phyloP scores from a whole-genome alignment of 352 stramenopile genomes.

The Albugo candida region DNA sequence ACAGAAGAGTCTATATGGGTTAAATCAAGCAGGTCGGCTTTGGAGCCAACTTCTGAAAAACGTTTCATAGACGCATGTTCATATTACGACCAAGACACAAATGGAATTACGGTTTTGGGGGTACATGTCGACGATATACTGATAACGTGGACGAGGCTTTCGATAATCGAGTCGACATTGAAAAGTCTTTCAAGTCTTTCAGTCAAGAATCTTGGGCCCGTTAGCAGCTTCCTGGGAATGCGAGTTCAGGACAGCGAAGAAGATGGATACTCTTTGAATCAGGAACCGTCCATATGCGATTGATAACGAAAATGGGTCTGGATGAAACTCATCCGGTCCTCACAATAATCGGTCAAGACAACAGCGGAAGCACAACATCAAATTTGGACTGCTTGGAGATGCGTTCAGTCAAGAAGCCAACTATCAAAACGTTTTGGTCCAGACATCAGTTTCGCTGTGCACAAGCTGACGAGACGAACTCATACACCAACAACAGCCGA shows the following conservation, averaged over 20 bases:
- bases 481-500: slow-evolving; percentile 6
- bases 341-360: too few relatives aligned
- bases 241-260: background rate
- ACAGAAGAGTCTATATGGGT: too few relatives aligned
- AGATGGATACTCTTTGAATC: too few relatives aligned
- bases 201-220: background rate
- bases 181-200: background rate
- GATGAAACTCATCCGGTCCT: too few relatives aligned
- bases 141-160: background rate
- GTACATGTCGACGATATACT: background rate
- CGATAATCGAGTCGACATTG: background rate
- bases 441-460: slow-evolving; percentile 12
- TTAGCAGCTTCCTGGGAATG: background rate
- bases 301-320: too few relatives aligned
- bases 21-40: too few relatives aligned
- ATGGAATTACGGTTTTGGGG: background rate
- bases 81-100: background rate
- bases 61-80: background rate
- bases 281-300: too few relatives aligned
- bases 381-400: too few relatives aligned
- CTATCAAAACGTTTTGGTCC: slow-evolving; percentile 9
- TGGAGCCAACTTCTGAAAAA: too few relatives aligned
- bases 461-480: slow-evolving; percentile 4
- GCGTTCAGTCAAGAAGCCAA: too few relatives aligned
- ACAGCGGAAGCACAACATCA: too few relatives aligned